A percentile compares a stretch with the other conserved stretches of the same genome.
These are phyloP conservation scores for Wickerhamiella slavikovae DNA, from an alignment of 805 yeast genomes.

Conservation along the genomic window DNA sequence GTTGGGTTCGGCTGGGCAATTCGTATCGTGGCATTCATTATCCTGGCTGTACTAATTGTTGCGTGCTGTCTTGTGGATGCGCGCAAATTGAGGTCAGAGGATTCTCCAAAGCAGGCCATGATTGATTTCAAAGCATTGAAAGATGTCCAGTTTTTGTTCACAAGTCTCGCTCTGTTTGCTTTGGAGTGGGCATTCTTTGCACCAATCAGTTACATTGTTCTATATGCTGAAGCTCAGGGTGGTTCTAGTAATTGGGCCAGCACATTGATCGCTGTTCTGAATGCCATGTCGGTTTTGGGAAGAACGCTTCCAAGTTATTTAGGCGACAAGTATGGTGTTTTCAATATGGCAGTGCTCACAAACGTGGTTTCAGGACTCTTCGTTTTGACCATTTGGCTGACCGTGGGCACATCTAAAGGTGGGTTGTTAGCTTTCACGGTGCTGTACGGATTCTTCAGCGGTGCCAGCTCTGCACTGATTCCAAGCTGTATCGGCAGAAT, in stretches of 20 bases:
- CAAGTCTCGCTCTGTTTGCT: slow-evolving; percentile 12
- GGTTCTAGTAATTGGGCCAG: slow-evolving; percentile 10
- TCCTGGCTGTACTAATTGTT: slow-evolving; percentile 14
- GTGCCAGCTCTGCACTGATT: slow-evolving; percentile 41
- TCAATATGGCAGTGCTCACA: slow-evolving; percentile 21
- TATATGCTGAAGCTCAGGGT: slow-evolving; percentile 13
- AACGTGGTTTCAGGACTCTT: background rate
- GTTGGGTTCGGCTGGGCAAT: slow-evolving; percentile 37
- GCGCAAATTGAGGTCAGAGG: slow-evolving; percentile 15
- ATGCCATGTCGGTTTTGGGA: slow-evolving; percentile 30
- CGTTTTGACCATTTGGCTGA: background rate
- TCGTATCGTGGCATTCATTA: slow-evolving; percentile 28
- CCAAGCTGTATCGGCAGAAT: slow-evolving; percentile 51
- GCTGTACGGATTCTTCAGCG: slow-evolving; percentile 17
- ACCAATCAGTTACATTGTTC: slow-evolving; percentile 17
- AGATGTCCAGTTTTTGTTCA: slow-evolving; percentile 12
- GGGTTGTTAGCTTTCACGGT: slow-evolving; percentile 34
- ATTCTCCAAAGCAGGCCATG: slow-evolving; percentile 12
- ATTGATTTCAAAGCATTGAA: slow-evolving; percentile 13
- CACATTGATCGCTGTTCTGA: slow-evolving; percentile 1
- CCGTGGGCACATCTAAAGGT: slow-evolving; percentile 17
- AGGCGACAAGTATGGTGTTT: slow-evolving; percentile 35
- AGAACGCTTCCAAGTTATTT: slow-evolving; percentile 32
- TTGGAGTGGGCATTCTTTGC: slow-evolving; percentile 17
- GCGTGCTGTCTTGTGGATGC: slow-evolving; percentile 12